These are phyloP conservation scores for Pezicula carpinea DNA, from an alignment of 2,329 filamentous ascomycete species.

Conservation along the genomic window DNA sequence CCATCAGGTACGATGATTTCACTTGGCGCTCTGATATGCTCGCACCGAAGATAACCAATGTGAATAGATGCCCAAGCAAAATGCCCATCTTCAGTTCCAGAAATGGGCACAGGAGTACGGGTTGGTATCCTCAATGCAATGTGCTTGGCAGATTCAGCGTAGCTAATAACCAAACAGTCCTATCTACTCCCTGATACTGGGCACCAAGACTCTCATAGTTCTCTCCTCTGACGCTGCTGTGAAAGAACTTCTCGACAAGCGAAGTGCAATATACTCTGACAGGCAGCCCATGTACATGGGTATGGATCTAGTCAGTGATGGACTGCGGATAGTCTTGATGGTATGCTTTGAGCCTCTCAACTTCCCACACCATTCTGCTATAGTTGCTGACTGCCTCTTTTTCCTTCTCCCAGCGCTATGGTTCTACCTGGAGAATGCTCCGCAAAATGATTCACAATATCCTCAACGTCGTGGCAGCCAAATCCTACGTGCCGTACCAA, in stretches of 20 bases:
- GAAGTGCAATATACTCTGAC: constrained; percentile 12
- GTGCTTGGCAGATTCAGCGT: not conserved
- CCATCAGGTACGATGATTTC: not conserved
- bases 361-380: too few species aligned
- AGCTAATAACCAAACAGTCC: not conserved
- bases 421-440: constrained; percentile 34
- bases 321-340: constrained; percentile 42
- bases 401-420: constrained; percentile 30
- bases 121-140: constrained; percentile 2
- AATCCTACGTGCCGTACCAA: constrained; percentile 32
- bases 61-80: constrained; percentile 7
- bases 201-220: constrained; percentile 14
- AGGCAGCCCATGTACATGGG: constrained; percentile 11
- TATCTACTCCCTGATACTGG: constrained; percentile 28
- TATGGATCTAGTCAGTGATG: constrained; percentile 31
- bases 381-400: not conserved
- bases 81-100: constrained; percentile 10
- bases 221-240: constrained; percentile 10
- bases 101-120: constrained; percentile 19
- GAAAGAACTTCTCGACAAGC: constrained; percentile 16
- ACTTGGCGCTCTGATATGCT: not conserved
- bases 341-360: constrained; percentile 29
- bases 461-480: constrained; percentile 15
- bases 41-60: too few species aligned
- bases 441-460: constrained; percentile 39